Evolutionary conservation across 2,329 filamentous ascomycete species (phyloP), one percentile per base, ranked within the genome.

Genomic region (Dryadomyces quercus-mongolicae): DNA sequence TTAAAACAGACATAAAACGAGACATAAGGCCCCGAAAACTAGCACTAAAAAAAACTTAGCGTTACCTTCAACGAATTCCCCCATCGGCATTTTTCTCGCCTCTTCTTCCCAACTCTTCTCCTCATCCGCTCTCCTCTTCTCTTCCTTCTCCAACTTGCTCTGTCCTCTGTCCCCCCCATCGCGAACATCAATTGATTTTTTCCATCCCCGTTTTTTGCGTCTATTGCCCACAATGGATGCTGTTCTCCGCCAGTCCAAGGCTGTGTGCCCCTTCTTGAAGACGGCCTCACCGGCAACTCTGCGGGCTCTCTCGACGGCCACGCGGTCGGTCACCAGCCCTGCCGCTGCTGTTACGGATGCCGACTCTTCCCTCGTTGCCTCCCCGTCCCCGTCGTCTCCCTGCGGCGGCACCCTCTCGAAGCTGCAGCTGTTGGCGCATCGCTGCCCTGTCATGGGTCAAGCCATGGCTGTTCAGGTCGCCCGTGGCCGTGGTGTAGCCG

Each of bases 361-460:
- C 77, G 65, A 53, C 60, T 63, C 40, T 3, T 31, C 40, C 15
- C 21, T 51, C 9, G 36, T 44, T 12, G 34, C 47, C n/a, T 40
- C 53, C 8, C 12, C 51, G 16, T 22, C 54, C 13, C 25, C 54
- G 18, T 63, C 78, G 58, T 86, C 86, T 53, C 85, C 84, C 55
- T 87, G 90, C 64, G 92, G 91, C 61, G 89, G 91, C 65, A 89
- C 88, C 71, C 95, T 97, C 82, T 95, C 90, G 66, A 97, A 95
- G 74, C 80, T 98, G 64, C 93, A 97, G 76, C 82, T 93, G 62
- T 83, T 95, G 66, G 93, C 89, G 64, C 85, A 90, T 67, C 89
- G 92, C 70, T 98, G 93, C 80, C 93, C 93, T 56, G 86, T 98
- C 70, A 98, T 98, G 93, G 92, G 91, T 70, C 95, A 96, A 78